Conservation (phyloP, 179 eudicot genomes). For the Vitellaria paradoxa region DNA sequence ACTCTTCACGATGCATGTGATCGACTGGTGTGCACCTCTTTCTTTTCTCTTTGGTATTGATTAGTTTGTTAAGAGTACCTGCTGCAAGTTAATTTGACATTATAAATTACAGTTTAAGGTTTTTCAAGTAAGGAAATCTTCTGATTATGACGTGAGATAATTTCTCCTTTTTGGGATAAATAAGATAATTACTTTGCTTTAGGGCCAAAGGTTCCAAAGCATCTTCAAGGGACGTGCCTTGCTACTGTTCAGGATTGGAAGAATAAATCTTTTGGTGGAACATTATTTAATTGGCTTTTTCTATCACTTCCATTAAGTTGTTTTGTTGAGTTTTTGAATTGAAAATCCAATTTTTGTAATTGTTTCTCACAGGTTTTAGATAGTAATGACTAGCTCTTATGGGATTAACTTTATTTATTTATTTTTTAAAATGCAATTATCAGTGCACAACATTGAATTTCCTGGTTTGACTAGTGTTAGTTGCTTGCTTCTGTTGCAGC, state of each 20-base stretch:
- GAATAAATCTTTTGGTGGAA: neutral
- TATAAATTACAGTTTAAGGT: neutral
- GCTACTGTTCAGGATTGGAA: neutral
- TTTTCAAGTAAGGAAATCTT: neutral
- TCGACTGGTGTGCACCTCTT: conserved; percentile 58
- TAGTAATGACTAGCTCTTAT: neutral
- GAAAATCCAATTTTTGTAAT: neutral
- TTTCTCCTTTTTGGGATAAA: neutral
- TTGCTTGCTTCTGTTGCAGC: conserved; percentile 42
- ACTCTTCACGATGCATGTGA: conserved; percentile 99
- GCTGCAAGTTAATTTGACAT: neutral
- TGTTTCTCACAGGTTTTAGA: neutral
- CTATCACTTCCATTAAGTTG: neutral
- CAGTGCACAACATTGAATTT: neutral
- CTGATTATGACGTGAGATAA: neutral
- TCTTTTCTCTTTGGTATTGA: neutral
- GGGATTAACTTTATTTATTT: neutral
- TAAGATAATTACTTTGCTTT: neutral
- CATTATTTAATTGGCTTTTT: neutral
- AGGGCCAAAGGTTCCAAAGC: neutral
- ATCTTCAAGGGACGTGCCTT: neutral
- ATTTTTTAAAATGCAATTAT: neutral
- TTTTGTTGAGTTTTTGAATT: neutral
- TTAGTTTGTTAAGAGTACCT: neutral
- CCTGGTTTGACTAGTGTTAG: conserved; percentile 13